These are phyloP conservation scores for Erodium texanum DNA, from an alignment of 441 rosid species.

Conservation along the genomic window DNA sequence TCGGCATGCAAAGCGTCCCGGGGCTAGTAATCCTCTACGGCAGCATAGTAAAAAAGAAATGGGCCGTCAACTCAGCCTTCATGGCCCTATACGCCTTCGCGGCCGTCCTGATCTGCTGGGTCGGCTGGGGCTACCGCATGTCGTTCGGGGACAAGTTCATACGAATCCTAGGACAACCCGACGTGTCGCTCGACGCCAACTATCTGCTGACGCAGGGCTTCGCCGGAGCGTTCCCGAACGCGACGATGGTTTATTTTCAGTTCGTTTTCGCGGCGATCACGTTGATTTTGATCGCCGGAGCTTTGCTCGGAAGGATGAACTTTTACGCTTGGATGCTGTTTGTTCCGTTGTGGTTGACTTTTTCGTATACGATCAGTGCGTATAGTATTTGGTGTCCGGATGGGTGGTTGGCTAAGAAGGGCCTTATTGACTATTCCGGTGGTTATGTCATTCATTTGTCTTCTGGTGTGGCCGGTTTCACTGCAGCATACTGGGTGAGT, in stretches of 20 bases:
- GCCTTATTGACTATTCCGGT: conserved; percentile 51
- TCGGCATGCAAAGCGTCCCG: conserved; percentile 51
- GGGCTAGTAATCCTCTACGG: conserved; percentile 58
- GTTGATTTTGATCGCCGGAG: conserved; percentile 41
- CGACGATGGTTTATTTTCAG: conserved; percentile 40
- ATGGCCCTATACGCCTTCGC: conserved; percentile 64
- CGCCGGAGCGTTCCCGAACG: conserved; percentile 16
- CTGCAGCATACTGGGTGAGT: conserved; percentile 59
- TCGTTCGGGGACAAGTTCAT: conserved; percentile 29
- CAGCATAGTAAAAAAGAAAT: conserved; percentile 58
- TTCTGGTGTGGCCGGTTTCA: conserved; percentile 64
- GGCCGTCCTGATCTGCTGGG: conserved; percentile 45
- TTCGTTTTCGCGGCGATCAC: conserved; percentile 67
- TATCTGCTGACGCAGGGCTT: conserved; percentile 10
- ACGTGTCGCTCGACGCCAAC: conserved; percentile 7
- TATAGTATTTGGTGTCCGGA: conserved; percentile 39
- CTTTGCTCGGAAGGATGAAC: conserved; percentile 61
- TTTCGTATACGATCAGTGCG: conserved; percentile 45
- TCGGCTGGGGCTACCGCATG: conserved; percentile 47
- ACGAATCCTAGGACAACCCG: conserved; percentile 38
- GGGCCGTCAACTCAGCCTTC: conserved; percentile 44
- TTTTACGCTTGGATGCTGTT: conserved; percentile 64
- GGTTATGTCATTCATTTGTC: conserved; percentile 63
- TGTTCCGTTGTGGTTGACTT: conserved; percentile 53
- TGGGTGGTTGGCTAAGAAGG: conserved; percentile 24